Percentiles rank a stretch among this genome's conserved stretches.
Evolutionary conservation across 345 rosid species (phyloP).

Genomic region (Acer negundo): DNA sequence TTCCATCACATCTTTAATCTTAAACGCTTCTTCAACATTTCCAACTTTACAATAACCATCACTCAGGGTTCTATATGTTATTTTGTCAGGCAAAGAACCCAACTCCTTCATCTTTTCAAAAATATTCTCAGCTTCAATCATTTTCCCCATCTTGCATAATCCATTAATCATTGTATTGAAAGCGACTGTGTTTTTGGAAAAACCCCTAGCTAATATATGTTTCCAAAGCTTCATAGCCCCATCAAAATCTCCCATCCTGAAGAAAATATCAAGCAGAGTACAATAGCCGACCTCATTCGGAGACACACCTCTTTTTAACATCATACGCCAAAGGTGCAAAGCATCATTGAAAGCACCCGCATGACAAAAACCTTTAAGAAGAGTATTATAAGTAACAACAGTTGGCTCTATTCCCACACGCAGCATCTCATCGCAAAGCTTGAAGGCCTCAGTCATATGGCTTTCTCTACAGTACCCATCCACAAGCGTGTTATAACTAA

Average conservation of each 20-base stretch:
- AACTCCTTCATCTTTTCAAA: conserved; percentile 52
- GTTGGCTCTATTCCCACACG: conserved; percentile 47
- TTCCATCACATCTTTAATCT: conserved; percentile 52
- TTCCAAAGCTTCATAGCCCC: conserved; percentile 68
- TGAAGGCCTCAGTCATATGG: conserved; percentile 54
- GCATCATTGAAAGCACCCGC: conserved; percentile 60
- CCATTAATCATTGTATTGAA: conserved; percentile 82
- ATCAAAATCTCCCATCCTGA: conserved; percentile 69
- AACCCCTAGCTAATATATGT: conserved; percentile 64
- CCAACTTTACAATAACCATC: conserved; percentile 80
- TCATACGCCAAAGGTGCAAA: conserved; percentile 59
- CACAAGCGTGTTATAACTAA: conserved; percentile 69
- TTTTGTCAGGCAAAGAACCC: conserved; percentile 64
- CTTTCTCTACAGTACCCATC: conserved; percentile 75
- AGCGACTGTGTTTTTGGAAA: conserved; percentile 45
- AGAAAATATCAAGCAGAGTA: conserved; percentile 65
- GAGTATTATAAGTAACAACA: conserved; percentile 67
- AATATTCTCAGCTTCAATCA: conserved; percentile 70
- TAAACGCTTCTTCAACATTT: conserved; percentile 62
- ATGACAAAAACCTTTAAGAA: conserved; percentile 70
- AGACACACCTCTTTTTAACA: conserved; percentile 53
- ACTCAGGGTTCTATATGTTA: conserved; percentile 67
- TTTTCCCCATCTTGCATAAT: conserved; percentile 63
- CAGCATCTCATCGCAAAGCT: conserved; percentile 58
- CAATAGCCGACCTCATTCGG: conserved; percentile 64